Conservation (phyloP, 192 early-diverging fungal species). For the Coemansia biformis region DNA sequence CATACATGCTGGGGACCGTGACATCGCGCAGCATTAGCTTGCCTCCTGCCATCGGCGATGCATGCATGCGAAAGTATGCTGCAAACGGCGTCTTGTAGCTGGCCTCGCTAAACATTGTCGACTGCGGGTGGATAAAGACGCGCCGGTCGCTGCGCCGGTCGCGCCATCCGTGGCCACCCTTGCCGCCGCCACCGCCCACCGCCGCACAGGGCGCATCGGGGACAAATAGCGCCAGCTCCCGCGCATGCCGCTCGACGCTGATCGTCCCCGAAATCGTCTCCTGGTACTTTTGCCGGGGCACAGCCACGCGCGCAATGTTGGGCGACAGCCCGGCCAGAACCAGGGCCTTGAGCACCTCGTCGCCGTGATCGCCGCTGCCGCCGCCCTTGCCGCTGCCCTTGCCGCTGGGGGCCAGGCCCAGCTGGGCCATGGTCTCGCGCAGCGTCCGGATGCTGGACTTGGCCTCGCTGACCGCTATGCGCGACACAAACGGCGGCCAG, state of each 20-base stretch:
- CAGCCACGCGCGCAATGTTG: conserved; percentile 64
- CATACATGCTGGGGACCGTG: conserved; percentile 60
- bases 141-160: conserved; percentile 50
- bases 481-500: conserved; percentile 48
- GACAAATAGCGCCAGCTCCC: conserved; percentile 67
- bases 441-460: conserved; percentile 55
- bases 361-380: conserved; percentile 14
- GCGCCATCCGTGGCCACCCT: conserved; percentile 5
- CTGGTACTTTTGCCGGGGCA: conserved; percentile 70
- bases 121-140: conserved; percentile 84
- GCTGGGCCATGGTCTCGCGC: conserved; percentile 48
- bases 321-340: conserved; percentile 84
- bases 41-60: conserved; percentile 37
- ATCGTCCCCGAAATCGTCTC: conserved; percentile 68
- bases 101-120: conserved; percentile 58
- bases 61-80: conserved; percentile 53
- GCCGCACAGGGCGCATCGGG: conserved; percentile 40
- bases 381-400: background rate
- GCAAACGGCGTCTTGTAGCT: conserved; percentile 62
- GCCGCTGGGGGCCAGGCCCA: conserved; percentile 3
- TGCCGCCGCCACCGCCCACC: background rate
- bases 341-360: conserved; percentile 64
- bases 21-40: conserved; percentile 55
- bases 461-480: conserved; percentile 59
- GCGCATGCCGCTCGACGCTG: conserved; percentile 61